Evolutionary conservation across 202 grass and related monocot species (phyloP).

Genomic region (Carex arenaria): DNA sequence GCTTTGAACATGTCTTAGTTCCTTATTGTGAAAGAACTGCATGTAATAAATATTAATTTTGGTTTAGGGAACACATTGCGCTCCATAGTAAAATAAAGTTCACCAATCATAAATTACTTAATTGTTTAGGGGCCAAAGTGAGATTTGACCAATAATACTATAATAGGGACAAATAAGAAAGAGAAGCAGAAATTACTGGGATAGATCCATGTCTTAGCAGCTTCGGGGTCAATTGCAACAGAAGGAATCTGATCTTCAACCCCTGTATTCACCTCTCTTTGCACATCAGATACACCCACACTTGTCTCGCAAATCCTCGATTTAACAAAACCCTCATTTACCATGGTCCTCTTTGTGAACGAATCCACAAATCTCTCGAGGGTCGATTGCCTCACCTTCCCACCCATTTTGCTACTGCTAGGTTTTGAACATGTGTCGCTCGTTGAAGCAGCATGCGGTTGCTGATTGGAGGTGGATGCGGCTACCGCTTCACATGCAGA

Average conservation of each 20-base stretch:
- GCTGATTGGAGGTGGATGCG: slow-evolving; percentile 20
- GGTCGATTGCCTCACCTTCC: slow-evolving; percentile 50
- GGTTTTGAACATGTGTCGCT: neutral
- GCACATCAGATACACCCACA: slow-evolving; percentile 17
- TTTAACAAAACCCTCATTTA: slow-evolving; percentile 18
- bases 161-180: neutral
- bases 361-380: slow-evolving; percentile 59
- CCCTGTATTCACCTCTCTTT: slow-evolving; percentile 8
- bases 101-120: neutral
- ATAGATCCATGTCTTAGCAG: slow-evolving; percentile 84
- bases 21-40: neutral
- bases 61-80: neutral
- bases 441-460: neutral
- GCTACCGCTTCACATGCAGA: slow-evolving; percentile 32
- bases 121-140: neutral
- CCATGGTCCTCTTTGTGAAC: slow-evolving; percentile 36
- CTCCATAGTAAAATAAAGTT: neutral
- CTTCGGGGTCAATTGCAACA: slow-evolving; percentile 54
- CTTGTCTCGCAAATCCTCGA: neutral
- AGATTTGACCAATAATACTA: neutral
- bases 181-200: slow-evolving; percentile 39
- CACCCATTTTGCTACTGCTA: neutral
- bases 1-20: neutral
- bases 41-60: neutral
- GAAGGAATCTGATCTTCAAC: slow-evolving; percentile 12